phyloP scores from a whole-genome alignment of 768 basidiomycete species.

The Termitomyces eurrhizus region DNA sequence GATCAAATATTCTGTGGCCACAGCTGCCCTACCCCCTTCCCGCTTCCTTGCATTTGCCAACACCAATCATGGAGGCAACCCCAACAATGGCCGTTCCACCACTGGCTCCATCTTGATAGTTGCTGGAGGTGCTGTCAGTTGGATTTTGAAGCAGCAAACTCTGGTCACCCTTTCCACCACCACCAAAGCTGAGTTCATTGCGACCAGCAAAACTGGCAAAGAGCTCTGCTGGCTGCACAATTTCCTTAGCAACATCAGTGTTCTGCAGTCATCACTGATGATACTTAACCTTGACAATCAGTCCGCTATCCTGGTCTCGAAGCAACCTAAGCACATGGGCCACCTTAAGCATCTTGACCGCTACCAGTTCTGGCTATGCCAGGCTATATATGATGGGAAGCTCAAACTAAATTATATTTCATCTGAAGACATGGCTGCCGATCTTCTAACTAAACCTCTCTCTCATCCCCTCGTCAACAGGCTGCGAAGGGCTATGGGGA shows the following conservation, averaged over 20 bases:
- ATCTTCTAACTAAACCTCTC: not conserved
- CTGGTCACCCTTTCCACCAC: not conserved
- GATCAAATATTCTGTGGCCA: not conserved
- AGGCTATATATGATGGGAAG: not conserved
- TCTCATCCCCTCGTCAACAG: not conserved
- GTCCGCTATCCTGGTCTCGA: not conserved
- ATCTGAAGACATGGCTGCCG: not conserved
- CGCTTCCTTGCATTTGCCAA: not conserved
- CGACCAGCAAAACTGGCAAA: not conserved
- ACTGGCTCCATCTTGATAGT: not conserved
- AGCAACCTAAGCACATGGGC: not conserved
- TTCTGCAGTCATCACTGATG: not conserved
- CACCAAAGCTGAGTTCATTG: not conserved
- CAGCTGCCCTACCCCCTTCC: not conserved
- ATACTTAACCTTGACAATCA: not conserved
- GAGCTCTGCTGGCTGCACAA: not conserved
- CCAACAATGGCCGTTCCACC: not conserved
- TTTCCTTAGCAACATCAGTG: not conserved
- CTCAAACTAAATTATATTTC: not conserved
- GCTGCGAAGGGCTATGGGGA: not conserved
- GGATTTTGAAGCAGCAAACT: not conserved
- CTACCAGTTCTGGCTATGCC: not conserved
- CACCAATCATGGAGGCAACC: not conserved
- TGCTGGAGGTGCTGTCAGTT: not conserved
- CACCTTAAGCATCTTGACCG: not conserved